Conservation (phyloP, 2,329 filamentous ascomycete genomes). For the Fusarium tjaetaba region DNA sequence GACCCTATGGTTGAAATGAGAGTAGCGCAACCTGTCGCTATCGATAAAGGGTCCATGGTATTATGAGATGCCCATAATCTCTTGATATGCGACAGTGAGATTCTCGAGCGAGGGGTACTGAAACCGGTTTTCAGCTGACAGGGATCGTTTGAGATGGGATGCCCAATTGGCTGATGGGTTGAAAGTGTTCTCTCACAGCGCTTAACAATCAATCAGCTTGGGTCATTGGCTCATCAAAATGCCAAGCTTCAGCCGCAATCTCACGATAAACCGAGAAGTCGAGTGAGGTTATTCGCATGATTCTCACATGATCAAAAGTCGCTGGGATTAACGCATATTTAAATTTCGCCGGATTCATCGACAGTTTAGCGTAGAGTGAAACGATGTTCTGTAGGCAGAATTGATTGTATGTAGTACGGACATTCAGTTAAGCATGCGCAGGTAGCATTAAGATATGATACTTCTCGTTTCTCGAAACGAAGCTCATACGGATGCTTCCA, state of each 20-base stretch:
- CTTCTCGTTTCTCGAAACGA: accelerated
- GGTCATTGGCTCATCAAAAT: neutral
- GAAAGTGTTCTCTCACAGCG: neutral
- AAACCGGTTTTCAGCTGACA: neutral
- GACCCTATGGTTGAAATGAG: neutral
- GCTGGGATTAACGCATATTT: neutral
- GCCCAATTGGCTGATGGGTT: neutral
- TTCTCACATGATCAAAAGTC: accelerated
- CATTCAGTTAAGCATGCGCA: neutral
- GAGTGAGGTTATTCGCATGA: neutral
- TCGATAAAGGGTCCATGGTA: neutral
- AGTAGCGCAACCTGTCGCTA: neutral
- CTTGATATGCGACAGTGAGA: neutral
- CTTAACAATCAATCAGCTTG: neutral
- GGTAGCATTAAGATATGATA: neutral
- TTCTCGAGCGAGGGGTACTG: neutral
- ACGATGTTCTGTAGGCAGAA: accelerated
- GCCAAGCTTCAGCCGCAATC: neutral
- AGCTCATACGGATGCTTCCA: neutral
- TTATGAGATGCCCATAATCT: neutral
- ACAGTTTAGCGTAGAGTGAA: neutral
- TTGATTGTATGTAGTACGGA: accelerated
- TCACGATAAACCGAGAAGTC: neutral
- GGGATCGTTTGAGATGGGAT: neutral
- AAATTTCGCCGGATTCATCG: too few relatives aligned